Percentiles rank a stretch among this genome's conserved stretches.
phyloP scores from a whole-genome alignment of 768 basidiomycete genomes.

The Tulasnella calospora region DNA sequence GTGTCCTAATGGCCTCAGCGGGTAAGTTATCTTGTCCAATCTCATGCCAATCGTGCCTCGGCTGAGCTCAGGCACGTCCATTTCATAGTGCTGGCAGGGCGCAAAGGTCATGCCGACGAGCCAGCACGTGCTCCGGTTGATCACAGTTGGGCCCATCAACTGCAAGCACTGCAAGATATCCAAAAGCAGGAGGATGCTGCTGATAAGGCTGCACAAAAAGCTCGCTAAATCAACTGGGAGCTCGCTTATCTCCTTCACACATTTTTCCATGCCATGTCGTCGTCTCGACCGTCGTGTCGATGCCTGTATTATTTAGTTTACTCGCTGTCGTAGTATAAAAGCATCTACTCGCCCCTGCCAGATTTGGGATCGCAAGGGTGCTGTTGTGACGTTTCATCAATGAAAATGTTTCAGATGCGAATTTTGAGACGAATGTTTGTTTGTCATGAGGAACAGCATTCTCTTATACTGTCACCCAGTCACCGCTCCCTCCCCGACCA shows the following conservation, averaged over 20 bases:
- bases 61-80: neutral
- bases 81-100: neutral
- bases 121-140: conserved; percentile 4
- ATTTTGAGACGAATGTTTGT: conserved; percentile 1
- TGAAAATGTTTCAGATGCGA: conserved; percentile 1
- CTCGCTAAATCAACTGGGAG: neutral
- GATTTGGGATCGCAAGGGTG: neutral
- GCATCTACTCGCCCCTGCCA: neutral
- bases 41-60: conserved; percentile 2
- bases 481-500: conserved; percentile 8
- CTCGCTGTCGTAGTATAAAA: neutral
- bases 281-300: neutral
- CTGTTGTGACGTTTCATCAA: conserved; percentile 4
- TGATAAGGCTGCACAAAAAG: neutral
- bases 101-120: neutral
- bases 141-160: conserved; percentile 3
- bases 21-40: conserved; percentile 24
- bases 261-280: neutral
- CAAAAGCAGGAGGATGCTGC: neutral
- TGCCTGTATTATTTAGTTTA: neutral
- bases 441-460: conserved; percentile 1
- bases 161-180: neutral
- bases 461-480: conserved; percentile 7
- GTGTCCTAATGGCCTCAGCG: conserved; percentile 34
- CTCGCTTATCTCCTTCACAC: neutral